Base-by-base conservation (phyloP, 2,329 filamentous ascomycete species). In the Colletotrichum incanum region DNA sequence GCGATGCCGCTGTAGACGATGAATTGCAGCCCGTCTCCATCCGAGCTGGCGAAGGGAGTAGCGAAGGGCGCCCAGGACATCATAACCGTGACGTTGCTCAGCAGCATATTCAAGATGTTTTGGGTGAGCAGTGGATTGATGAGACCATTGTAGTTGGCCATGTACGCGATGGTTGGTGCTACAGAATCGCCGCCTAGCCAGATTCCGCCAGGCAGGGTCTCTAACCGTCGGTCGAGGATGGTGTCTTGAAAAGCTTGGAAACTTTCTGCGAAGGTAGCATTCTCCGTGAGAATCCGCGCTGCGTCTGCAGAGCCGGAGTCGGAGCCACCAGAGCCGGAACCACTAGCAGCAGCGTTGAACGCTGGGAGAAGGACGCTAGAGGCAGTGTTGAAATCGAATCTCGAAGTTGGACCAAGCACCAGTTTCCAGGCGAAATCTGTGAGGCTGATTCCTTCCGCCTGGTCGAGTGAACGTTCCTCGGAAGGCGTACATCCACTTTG, bases 1-100 rank as follows among this genome's bases (percentile, higher is more conserved):
- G 92, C 93, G 11, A 98, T 86, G 18, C 93, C 91, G 79, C 96
- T 93, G 81, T 98, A 98, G 11, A 94, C 86, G 50, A 96, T 90
- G 23, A 97, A 86, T 79, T 97, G 94, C 31, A 98, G 83, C 0
- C 92, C 91, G 62, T 95, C 54, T 56, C 54, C 87, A 26, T 94
- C 94, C 11, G 91, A 90, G 26, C 86, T 86, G 0, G 93, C 84
- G 83, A 92, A 95, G 0, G 94, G 93, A 0, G 90, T 88, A 74
- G 94, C 94, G 77, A 98, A 97, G 16, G 89, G 84, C 60, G 93
- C 89, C 81, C 92, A 98, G 61, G 90, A 88, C 1, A 92, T 93
- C 3, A 88, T 86, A 72, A 98, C 95, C 2, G 89, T 89, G 7
- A 89, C 88, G 67, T 93, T 91, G 28, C 89, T 87, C 28, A 95